Base-by-base conservation (phyloP, 2,329 filamentous ascomycete genomes). In the Arthrocladium fulminans region DNA sequence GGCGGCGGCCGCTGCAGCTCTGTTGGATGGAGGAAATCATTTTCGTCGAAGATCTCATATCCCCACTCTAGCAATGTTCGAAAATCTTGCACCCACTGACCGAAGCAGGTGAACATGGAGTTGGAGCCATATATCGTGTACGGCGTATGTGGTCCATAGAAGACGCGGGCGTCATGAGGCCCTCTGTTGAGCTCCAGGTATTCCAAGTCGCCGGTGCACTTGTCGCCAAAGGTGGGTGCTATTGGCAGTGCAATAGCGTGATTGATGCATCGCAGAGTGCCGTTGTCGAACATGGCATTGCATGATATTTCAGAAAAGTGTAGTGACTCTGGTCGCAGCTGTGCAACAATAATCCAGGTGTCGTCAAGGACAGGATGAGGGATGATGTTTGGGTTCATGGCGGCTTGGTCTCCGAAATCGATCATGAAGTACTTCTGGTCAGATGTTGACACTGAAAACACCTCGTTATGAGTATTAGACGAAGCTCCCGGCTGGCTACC, bases 111-210 rank as follows among this genome's bases (percentile, higher is more conserved):
- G 51, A 70, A 67, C 0, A 56, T 50, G 0, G 76, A 78, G 53
- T 79, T 78, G 7, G 75, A 77, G 2, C 77, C 77, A 48, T 73
- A 82, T 3, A 77, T 61, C 1, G 71, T 65, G 48, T 73, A 76
- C 0, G 76, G 74, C 1, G 55, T 62, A 0, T 68, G 59, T 0
- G 77, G 77, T 0, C 75, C 76, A 49, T 72, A 73, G 55, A 81
- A 77, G 8, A 78, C 72, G 3, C 78, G 69, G 1, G 76, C 76
- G 56, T 81, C 79, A 54, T 77, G 77, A 0, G 78, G 77, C 0
- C 79, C 79, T 15, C 71, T 58, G 51, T 53, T 56, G 13, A 51
- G 22, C 2, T 30, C 22, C n/a, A 57, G 49, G 25, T 51, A 50
- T 1, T 69, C 61, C 4, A 75, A 51, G 2, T 74, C 65, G 1